phyloP scores from a whole-genome alignment of 2,329 filamentous ascomycete genomes.

The Claviceps pazoutovae region DNA sequence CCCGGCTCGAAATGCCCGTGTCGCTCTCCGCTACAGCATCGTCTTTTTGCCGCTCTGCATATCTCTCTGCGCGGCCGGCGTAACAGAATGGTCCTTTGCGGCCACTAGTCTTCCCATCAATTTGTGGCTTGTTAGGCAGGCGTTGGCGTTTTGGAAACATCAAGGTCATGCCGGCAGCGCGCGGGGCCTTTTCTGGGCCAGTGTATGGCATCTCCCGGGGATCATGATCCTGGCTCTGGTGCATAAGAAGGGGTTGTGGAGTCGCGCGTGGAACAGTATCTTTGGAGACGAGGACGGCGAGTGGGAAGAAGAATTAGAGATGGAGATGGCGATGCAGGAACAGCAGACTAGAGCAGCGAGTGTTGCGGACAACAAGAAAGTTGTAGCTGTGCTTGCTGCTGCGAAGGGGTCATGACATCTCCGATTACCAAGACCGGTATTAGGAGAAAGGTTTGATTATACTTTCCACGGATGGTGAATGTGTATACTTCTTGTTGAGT shows the following conservation, averaged over 20 bases:
- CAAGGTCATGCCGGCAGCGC: constrained; percentile 71
- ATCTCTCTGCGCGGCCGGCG: constrained; percentile 60
- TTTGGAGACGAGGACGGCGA: constrained; percentile 46
- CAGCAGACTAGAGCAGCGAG: neutral
- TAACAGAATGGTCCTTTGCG: constrained; percentile 79
- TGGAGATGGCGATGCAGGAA: constrained; percentile 18
- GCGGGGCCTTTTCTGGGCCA: constrained; percentile 85
- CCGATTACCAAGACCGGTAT: neutral
- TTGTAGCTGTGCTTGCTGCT: neutral
- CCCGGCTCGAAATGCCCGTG: constrained; percentile 69
- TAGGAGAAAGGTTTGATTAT: too few species aligned
- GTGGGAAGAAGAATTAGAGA: constrained; percentile 35
- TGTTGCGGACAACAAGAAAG: neutral
- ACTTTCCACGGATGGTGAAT: too few species aligned
- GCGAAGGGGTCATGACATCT: neutral
- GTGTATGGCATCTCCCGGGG: constrained; percentile 87
- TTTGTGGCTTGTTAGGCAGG: constrained; percentile 68
- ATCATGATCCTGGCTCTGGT: constrained; percentile 80
- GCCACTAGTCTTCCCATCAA: constrained; percentile 72
- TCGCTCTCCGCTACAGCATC: constrained; percentile 76
- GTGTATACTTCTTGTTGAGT: neutral
- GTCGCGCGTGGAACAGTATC: constrained; percentile 59
- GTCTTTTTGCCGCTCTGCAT: constrained; percentile 77
- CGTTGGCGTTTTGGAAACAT: constrained; percentile 65
- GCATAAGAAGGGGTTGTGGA: constrained; percentile 89